phyloP scores from a whole-genome alignment of 176 grass and related monocot genomes.

The Aegilops speltoides region DNA sequence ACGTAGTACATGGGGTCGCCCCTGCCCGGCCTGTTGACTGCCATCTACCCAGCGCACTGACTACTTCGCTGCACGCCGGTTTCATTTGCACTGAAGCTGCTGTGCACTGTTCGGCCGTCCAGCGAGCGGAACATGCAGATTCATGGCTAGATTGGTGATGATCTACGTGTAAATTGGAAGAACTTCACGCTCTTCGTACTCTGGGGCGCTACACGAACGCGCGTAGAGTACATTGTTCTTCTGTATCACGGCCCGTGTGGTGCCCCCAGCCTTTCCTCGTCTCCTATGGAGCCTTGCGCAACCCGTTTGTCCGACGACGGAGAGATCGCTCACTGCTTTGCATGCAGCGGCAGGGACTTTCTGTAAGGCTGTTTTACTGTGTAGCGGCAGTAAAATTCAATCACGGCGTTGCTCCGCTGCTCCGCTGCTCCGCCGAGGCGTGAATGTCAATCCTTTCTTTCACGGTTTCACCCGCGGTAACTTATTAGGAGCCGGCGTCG shows the following conservation, averaged over 20 bases:
- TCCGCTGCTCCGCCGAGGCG: no score
- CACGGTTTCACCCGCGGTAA: no score
- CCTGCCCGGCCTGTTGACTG: neutral
- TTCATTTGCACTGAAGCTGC: neutral
- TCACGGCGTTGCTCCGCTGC: neutral
- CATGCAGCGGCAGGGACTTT: neutral
- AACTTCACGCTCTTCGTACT: neutral
- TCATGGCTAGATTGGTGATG: neutral
- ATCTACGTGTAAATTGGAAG: neutral
- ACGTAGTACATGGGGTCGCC: neutral
- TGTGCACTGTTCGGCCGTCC: neutral
- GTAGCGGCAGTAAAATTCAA: neutral
- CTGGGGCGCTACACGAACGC: no score
- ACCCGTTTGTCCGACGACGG: neutral
- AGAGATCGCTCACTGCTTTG: neutral
- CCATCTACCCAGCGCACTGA: neutral
- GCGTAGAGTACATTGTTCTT: no score
- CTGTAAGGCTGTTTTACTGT: neutral
- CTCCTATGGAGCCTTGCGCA: neutral
- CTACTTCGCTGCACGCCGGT: neutral
- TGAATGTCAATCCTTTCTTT: no score
- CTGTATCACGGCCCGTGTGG: neutral
- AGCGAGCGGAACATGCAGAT: no score
- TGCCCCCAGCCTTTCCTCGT: neutral
- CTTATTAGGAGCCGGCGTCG: no score